A percentile compares a stretch with the other conserved stretches of the same genome.
Conservation (phyloP, 2,329 filamentous ascomycete species). For the Teratosphaeria nubilosa region DNA sequence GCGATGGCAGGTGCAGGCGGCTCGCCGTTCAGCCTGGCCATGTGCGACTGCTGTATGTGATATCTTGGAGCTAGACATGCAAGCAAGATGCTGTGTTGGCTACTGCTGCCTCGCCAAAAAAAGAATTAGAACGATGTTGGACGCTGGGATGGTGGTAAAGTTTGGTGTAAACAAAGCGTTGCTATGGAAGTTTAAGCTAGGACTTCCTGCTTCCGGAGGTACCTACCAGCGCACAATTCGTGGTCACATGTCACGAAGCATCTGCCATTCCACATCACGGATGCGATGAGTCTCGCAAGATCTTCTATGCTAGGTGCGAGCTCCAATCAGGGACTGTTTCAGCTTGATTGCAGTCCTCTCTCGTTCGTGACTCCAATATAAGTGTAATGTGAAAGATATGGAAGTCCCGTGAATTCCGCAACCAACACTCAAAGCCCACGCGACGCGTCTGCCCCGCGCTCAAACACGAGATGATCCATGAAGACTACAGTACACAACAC, state of each 20-base stretch:
- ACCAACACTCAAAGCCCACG: neutral
- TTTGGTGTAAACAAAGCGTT: neutral
- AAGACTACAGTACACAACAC: neutral
- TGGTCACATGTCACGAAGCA: neutral
- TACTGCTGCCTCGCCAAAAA: neutral
- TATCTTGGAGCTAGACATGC: neutral
- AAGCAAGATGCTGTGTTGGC: neutral
- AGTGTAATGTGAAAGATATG: too few relatives aligned
- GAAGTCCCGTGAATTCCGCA: neutral
- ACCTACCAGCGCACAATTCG: neutral
- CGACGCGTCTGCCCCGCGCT: neutral
- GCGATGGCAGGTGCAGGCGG: constrained; percentile 40
- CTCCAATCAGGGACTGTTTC: too few relatives aligned
- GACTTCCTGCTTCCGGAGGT: too few relatives aligned
- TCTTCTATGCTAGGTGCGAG: neutral
- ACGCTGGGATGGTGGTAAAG: neutral
- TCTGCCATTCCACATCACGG: neutral
- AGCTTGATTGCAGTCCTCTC: too few relatives aligned
- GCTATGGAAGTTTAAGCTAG: neutral
- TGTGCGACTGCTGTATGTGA: constrained; percentile 27
- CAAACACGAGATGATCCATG: neutral
- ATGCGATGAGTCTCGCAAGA: neutral
- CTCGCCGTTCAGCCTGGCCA: constrained; percentile 65
- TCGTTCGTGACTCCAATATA: too few relatives aligned
- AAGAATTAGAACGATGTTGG: neutral